phyloP scores from a whole-genome alignment of 805 yeast genomes.

The Pichia nanzhaoensis region DNA sequence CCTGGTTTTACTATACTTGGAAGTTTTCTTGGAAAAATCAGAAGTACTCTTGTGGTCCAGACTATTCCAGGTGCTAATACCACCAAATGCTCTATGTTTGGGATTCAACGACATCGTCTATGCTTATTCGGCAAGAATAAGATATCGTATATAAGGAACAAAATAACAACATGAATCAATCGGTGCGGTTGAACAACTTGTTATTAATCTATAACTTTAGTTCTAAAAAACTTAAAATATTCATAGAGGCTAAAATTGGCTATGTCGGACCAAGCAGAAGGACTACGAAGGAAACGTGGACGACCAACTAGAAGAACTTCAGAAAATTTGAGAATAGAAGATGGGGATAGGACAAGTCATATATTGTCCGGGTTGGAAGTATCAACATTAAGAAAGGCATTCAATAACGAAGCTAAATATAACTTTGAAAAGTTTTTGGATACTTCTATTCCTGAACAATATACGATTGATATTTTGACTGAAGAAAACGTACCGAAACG shows the following conservation, averaged over 20 bases:
- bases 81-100: neutral
- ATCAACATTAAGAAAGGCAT: conserved; percentile 18
- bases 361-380: conserved; percentile 6
- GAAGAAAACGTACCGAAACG: neutral
- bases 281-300: neutral
- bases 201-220: too few species aligned
- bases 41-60: neutral
- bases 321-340: neutral
- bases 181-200: too few species aligned
- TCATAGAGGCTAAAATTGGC: too few species aligned
- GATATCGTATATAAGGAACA: too few species aligned
- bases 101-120: conserved; percentile 1
- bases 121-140: too few species aligned
- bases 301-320: neutral
- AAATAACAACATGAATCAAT: neutral
- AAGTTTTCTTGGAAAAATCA: neutral
- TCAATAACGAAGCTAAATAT: conserved; percentile 17
- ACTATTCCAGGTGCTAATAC: conserved; percentile 2
- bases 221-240: too few species aligned
- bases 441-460: conserved; percentile 22
- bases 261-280: too few species aligned
- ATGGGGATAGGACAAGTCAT: neutral
- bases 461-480: conserved; percentile 17
- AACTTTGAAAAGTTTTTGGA: conserved; percentile 31
- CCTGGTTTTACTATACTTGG: neutral